Evolutionary conservation across 2,329 filamentous ascomycete species (phyloP), one percentile per base, ranked within the genome.

Genomic region (Diplocarpon mali): DNA sequence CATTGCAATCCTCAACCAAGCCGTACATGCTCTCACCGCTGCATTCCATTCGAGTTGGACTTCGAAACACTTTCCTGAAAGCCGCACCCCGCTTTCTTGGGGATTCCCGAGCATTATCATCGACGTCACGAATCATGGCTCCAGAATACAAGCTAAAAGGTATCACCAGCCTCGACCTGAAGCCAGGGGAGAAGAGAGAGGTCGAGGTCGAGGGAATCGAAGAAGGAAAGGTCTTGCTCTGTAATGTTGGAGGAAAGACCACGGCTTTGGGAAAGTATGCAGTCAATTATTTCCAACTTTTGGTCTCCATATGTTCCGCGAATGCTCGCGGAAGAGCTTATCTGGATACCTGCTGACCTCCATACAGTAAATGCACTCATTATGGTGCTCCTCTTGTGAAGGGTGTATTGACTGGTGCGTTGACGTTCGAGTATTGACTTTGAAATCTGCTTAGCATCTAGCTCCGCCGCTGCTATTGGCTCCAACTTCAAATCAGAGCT

Each of bases 301-400:
- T 4, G 3, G 20, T 24, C 20, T 24, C 4, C 3, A 4, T 24
- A 7, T 24, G 20, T 24, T 24, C 7, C 4, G 20, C 20, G 7
- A 24, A 4, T 24, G 3, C 20, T 24, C 7, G 20, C 20, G 20
- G 20, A 24, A 4, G 7, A 24, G 20, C 20, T 24, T 3, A 24
- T 4, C 7, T 24, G 20, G 20, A 24, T 24, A 7, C 7, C 20
- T 24, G 20, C 20, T 24, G 20, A 24, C 20, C 20, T 24, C 20
- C 20, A 24, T 24, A 24, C 20, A 24, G 86, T 32, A 92, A 83
- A 55, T 98, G 92, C 63, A 84, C 79, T 9, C 90, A 96, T 67
- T 96, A 94, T 62, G 90, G 92, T 29, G 92, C 90, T 34, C 92
- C 92, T 12, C 67, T 98, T 53, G 78, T 80, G 42, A 87, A 90